Percentiles rank a stretch among this genome's conserved stretches.
These are phyloP conservation scores for Tetragonia tetragonoides DNA, from an alignment of 148 eudicot species.

Conservation along the genomic window DNA sequence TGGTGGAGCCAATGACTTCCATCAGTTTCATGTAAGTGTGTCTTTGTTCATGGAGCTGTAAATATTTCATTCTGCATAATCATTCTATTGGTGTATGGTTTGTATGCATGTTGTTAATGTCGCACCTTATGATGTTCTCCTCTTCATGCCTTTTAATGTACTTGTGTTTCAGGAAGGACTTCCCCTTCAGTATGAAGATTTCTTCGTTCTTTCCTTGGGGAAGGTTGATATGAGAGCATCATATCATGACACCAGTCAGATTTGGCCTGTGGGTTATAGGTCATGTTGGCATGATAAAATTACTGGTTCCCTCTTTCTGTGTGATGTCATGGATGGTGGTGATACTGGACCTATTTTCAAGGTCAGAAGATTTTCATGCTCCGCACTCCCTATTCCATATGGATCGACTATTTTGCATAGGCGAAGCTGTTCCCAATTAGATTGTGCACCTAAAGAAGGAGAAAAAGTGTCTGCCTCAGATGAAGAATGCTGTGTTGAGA, in stretches of 20 bases:
- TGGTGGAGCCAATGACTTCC: conserved; percentile 29
- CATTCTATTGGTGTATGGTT: not conserved
- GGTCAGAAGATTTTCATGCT: conserved; percentile 54
- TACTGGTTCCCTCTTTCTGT: conserved; percentile 67
- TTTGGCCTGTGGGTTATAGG: conserved; percentile 68
- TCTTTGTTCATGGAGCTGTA: conserved; percentile 8
- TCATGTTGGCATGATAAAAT: conserved; percentile 77
- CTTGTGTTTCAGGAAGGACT: conserved; percentile 50
- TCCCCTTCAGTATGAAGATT: conserved; percentile 71
- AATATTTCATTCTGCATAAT: conserved; percentile 1
- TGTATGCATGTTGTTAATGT: not conserved
- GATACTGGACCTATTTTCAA: conserved; percentile 55
- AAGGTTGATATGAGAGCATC: conserved; percentile 53
- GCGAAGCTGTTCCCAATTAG: conserved; percentile 21
- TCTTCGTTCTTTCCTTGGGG: conserved; percentile 62
- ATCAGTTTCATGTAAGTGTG: conserved; percentile 39
- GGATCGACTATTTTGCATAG: conserved; percentile 46
- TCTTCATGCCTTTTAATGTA: conserved; percentile 15
- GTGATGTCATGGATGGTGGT: conserved; percentile 67
- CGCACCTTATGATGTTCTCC: conserved; percentile 4
- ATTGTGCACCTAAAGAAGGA: conserved; percentile 27
- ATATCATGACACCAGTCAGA: conserved; percentile 49
- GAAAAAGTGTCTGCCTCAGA: conserved; percentile 26
- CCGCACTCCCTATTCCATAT: conserved; percentile 50
- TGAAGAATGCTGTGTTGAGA: conserved; percentile 48